phyloP scores from a whole-genome alignment of 2,329 filamentous ascomycete genomes.

The Aspergillus puulaauensis region DNA sequence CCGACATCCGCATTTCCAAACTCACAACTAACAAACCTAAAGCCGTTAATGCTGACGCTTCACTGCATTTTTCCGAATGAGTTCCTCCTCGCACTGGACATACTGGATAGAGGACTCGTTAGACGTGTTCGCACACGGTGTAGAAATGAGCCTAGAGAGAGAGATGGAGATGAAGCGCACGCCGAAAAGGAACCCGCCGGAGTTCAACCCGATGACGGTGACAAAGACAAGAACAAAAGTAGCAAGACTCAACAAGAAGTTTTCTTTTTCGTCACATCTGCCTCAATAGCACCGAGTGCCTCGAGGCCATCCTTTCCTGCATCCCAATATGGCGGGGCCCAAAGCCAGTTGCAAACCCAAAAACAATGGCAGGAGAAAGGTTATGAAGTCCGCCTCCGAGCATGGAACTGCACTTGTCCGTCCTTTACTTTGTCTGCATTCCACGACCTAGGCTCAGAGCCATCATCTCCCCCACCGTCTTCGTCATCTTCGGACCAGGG shows the following conservation, averaged over 20 bases:
- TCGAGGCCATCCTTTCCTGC: slow-evolving; percentile 20
- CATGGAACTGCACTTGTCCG: slow-evolving; percentile 90
- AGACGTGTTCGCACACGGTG: slow-evolving; percentile 34
- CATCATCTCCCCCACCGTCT: neutral
- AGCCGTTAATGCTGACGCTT: slow-evolving; percentile 69
- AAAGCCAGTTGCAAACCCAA: slow-evolving; percentile 19
- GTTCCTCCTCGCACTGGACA: slow-evolving; percentile 79
- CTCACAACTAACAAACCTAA: slow-evolving; percentile 31
- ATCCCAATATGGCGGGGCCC: slow-evolving; percentile 11
- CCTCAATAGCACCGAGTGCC: slow-evolving; percentile 35
- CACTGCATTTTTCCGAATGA: slow-evolving; percentile 82
- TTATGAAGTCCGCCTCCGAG: slow-evolving; percentile 71
- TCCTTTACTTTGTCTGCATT: slow-evolving; percentile 77
- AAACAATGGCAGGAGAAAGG: slow-evolving; percentile 24
- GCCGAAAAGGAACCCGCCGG: neutral
- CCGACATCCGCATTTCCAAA: slow-evolving; percentile 26
- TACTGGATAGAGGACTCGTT: slow-evolving; percentile 77
- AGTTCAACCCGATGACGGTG: neutral
- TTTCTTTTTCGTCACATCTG: slow-evolving; percentile 67
- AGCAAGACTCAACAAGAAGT: slow-evolving; percentile 13
- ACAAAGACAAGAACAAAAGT: neutral
- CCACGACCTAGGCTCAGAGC: slow-evolving; percentile 37
- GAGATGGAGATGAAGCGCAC: neutral
- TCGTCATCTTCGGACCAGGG: neutral
- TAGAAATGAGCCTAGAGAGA: slow-evolving; percentile 1